Base-by-base conservation (phyloP, 108 stramenopile genomes). In the Epithemia pelagica region DNA sequence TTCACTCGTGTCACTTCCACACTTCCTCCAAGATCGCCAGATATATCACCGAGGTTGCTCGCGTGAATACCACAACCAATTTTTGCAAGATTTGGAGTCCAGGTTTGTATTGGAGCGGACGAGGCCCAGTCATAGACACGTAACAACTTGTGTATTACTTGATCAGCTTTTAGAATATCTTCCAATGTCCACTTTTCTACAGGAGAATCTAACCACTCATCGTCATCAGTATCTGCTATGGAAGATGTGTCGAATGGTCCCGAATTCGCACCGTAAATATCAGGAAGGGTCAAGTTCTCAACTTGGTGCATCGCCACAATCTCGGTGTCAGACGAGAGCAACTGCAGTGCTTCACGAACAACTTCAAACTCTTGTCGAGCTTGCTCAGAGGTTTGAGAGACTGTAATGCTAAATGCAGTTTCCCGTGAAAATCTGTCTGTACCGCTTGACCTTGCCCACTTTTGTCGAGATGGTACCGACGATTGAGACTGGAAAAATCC, bases 121-220 rank as follows among this genome's bases (percentile, higher is more conserved):
- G n/a, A 28, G n/a, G 87, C 73, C 90, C 90, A 91, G 22, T 67
- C 53, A 37, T 79, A 58, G 0, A 82, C 78, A 25, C 78, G 28
- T 15, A 89, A 33, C 24, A 91, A 56, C 26, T 66, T 73, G 32
- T 78, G 69, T 21, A 83, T 66, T 0, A 89, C 84, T 32, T 88
- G 74, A 53, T 91, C 90, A 0, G 90, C 87, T 66, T 91, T 77
- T 21, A 91, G 55, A 56, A 91, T 74, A 65, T 80, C 37, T 64
- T 89, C 84, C 62, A 86, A 62, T 0, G 78, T 68, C 64, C 58
- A 76, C 28, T 68, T 63, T 64, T 85, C 77, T 26, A 82, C 68
- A 29, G 56, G 59, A 32, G 77, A 59, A 37, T 56, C 20, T 18
- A 91, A n/a, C 87, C 90, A 91, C 69, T 88, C 90, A 61, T 91